Percentiles rank a stretch among this genome's conserved stretches.
Conservation (phyloP, 768 basidiomycete species). For the Pleurotus tuoliensis region DNA sequence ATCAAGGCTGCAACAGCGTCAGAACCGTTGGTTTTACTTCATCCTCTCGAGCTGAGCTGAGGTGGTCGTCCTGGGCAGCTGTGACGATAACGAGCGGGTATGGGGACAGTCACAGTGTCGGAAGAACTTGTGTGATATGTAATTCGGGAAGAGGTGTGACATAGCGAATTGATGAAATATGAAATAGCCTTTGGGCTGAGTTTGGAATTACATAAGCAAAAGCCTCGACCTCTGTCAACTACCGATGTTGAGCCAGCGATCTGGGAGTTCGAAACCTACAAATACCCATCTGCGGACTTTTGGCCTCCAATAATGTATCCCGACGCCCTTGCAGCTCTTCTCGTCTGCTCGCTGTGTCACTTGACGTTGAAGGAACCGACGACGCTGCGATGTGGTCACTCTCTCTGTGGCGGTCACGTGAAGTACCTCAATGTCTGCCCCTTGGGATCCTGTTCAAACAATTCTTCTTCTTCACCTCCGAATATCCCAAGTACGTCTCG, state of each 20-base stretch:
- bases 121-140: background rate
- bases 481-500: constrained; percentile 38
- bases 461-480: constrained; percentile 18
- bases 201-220: constrained; percentile 1
- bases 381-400: constrained; percentile 82
- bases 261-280: background rate
- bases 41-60: background rate
- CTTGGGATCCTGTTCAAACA: constrained; percentile 26
- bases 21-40: background rate
- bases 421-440: constrained; percentile 20
- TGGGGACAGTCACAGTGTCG: background rate
- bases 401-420: constrained; percentile 62
- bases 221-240: constrained; percentile 6
- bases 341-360: constrained; percentile 61
- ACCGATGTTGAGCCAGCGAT: constrained; percentile 8
- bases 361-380: constrained; percentile 53
- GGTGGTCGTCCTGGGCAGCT: background rate
- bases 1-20: background rate
- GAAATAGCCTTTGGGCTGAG: too few relatives aligned
- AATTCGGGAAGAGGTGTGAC: too few relatives aligned
- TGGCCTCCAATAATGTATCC: constrained; percentile 7
- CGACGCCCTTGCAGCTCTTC: constrained; percentile 25
- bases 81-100: background rate
- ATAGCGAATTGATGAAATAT: too few relatives aligned
- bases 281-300: background rate